These are phyloP conservation scores for Kwoniella mangroviensis DNA, from an alignment of 768 basidiomycete genomes.

Conservation along the genomic window DNA sequence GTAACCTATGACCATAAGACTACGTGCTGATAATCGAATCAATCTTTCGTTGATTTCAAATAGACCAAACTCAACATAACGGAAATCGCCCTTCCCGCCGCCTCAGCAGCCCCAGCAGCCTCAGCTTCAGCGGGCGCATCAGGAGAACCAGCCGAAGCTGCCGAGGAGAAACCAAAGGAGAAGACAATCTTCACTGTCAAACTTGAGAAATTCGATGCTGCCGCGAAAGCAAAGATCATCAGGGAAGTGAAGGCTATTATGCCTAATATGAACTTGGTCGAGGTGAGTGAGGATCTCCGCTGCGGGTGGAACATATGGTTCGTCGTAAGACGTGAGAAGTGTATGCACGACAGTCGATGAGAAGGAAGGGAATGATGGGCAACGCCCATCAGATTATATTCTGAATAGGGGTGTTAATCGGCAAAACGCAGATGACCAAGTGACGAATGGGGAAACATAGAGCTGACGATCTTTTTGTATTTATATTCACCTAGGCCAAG, in stretches of 20 bases:
- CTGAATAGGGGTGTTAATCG: neutral
- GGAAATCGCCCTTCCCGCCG: conserved; percentile 90
- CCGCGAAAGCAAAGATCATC: conserved; percentile 94
- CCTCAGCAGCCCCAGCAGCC: conserved; percentile 61
- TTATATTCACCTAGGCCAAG: conserved; percentile 73
- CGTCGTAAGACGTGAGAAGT: too few species aligned
- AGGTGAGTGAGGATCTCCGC: conserved; percentile 66
- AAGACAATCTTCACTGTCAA: conserved; percentile 97
- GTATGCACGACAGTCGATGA: neutral
- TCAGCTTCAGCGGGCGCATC: conserved; percentile 62
- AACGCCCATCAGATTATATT: neutral
- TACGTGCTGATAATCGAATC: neutral
- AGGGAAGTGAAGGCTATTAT: conserved; percentile 95
- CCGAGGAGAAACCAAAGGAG: conserved; percentile 93
- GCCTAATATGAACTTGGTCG: conserved; percentile 94
- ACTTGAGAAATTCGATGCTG: conserved; percentile 90
- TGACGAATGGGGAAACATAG: neutral
- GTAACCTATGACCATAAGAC: neutral
- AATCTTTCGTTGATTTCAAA: neutral
- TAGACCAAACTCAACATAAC: conserved; percentile 93
- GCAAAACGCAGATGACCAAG: neutral
- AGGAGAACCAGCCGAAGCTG: conserved; percentile 65
- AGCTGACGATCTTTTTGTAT: neutral
- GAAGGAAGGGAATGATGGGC: neutral
- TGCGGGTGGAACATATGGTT: neutral